A percentile compares a stretch with the other conserved stretches of the same genome.
Evolutionary conservation across 2,329 filamentous ascomycete species (phyloP).

Genomic region (Colletotrichum sp.): DNA sequence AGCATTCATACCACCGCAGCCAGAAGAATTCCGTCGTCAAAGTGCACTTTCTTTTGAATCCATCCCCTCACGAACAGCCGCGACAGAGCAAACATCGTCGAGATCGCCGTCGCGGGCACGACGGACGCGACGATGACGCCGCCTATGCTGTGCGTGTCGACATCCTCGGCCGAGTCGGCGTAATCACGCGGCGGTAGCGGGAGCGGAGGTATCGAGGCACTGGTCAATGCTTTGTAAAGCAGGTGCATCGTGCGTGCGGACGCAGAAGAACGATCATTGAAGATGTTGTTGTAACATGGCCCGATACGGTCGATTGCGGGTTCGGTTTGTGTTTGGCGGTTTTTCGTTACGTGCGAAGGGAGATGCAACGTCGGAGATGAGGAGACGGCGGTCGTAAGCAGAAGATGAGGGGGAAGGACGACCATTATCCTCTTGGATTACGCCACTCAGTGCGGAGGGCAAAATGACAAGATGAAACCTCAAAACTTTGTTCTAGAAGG

Average conservation of each 20-base stretch:
- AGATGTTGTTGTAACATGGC: not conserved
- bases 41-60: conserved; percentile 2
- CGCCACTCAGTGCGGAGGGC: not conserved
- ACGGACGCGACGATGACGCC: not conserved
- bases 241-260: conserved; percentile 8
- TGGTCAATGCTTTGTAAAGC: not conserved
- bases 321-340: not conserved
- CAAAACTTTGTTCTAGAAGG: conserved; percentile 3
- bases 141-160: not conserved
- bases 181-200: not conserved
- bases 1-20: not conserved
- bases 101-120: conserved; percentile 1
- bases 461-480: not conserved
- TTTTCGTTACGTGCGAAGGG: not conserved
- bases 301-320: not conserved
- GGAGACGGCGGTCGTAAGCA: rapidly evolving
- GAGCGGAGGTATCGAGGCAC: conserved; percentile 5
- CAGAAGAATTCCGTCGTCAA: conserved; percentile 5
- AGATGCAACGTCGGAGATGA: not conserved
- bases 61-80: conserved; percentile 9
- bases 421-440: not conserved
- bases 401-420: not conserved
- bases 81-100: conserved; percentile 1
- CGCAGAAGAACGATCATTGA: not conserved
- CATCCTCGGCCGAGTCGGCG: not conserved